Conservation (phyloP, 805 yeast genomes). For the Saturnispora diversa region DNA sequence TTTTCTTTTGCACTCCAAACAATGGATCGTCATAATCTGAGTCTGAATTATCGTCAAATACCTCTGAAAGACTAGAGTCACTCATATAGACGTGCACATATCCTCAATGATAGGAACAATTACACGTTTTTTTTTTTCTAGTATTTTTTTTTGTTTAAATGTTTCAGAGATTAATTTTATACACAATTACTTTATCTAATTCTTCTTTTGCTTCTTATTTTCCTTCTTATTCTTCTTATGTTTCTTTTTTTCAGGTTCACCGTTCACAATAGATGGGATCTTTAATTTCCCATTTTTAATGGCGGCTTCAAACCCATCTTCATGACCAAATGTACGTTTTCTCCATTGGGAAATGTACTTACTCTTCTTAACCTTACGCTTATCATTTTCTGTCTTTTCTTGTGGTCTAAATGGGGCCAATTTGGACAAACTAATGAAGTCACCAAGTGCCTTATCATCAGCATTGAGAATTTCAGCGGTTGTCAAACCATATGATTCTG, state of each 20-base stretch:
- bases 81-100: neutral
- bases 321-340: conserved; percentile 61
- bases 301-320: conserved; percentile 25
- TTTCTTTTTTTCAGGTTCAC: conserved; percentile 17
- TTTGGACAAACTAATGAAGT: conserved; percentile 80
- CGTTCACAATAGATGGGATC: conserved; percentile 24
- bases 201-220: conserved; percentile 16
- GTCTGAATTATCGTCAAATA: conserved; percentile 1
- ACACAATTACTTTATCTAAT: no score
- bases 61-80: no score
- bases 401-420: conserved; percentile 86
- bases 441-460: conserved; percentile 78
- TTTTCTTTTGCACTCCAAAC: conserved; percentile 1
- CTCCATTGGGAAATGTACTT: conserved; percentile 86
- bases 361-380: conserved; percentile 74
- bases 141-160: no score
- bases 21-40: conserved; percentile 8
- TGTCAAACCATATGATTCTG: conserved; percentile 82
- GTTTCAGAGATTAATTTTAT: no score
- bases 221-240: conserved; percentile 20
- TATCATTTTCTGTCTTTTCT: conserved; percentile 66
- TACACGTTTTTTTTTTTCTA: conserved; percentile 7
- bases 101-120: no score
- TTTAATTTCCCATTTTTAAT: conserved; percentile 16
- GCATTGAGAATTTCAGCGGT: conserved; percentile 85